Base-by-base conservation (phyloP, 805 yeast species). In the Candida sphagnicola region DNA sequence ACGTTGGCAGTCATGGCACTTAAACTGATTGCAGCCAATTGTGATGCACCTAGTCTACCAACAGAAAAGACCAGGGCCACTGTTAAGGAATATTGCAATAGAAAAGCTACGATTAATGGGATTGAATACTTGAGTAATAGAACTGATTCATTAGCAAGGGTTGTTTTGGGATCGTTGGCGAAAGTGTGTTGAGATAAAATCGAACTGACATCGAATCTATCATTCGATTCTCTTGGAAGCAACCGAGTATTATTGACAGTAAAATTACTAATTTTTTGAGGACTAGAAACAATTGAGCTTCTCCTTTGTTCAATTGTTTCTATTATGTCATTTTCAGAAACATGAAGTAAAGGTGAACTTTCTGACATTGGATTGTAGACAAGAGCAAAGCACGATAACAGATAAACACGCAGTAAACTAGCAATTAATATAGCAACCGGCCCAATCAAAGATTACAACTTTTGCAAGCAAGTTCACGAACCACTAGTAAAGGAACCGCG, bases 1-100 rank as follows among this genome's bases (percentile, higher is more conserved):
- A 85, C 82, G 53, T 82, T 84, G 5, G 87, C 85, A 4, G 89
- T 81, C 88, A 84, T 83, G 15, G 85, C 74, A 13, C 85, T 82
- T 35, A 85, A 61, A 12, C 88, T 78, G 5, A 82, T 84, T 23
- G 88, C 91, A 12, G 89, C 91, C 35, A 85, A 65, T 48, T 82
- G 88, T 17, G 72, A 70, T 26, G 78, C 74, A 2, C 91, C 90
- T 38, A 85, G 68, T 47, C 80, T 77, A 8, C 91, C 89, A 21
- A 83, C 90, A 2, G 85, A 78, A 54, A 85, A 83, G 24, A 84
- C 85, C 1, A 87, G 80, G 12, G 89, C 87, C 36, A 85, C 81
- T 3, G 87, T 80, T 34, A 84, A 65, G 0, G 89, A 82, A 54
- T 82, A 80, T 54, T 84, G 89, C 42, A 84, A 59, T 18, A 84